Base-by-base conservation (phyloP, 73 alveolate genomes). In the Paramecium sexaurelia region DNA sequence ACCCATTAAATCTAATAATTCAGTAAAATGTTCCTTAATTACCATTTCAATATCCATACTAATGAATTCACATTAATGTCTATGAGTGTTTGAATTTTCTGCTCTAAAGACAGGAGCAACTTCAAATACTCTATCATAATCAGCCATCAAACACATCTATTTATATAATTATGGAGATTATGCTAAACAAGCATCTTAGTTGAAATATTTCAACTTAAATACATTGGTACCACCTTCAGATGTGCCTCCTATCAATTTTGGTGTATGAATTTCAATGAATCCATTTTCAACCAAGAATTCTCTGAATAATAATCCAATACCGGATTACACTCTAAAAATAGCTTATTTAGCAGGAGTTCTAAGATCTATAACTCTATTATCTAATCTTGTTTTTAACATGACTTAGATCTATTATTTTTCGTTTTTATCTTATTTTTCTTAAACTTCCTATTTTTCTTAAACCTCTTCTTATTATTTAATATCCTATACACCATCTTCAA, bases 81-180 rank as follows among this genome's bases (percentile, higher is more conserved):
- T 94, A 66, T 96, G 96, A 0, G 99, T 98, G 92, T 95, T 95
- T 5, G 99, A 98, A 84, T 98, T 95, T 93, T 98, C 99, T 29
- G 99, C 99, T 84, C 99, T 93, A 94, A 98, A 98, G n/a, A 98
- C 99, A 33, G 99, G 99, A 2, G 99, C 99, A n/a, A 99, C 97
- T 94, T 99, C 99, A 85, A 97, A 99, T 37, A 99, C 99, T 94
- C 99, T 95, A 24, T 95, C 95, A 93, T 98, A 94, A 92, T 98
- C 99, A 55, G 98, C 98, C 95, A 97, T 93, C 85, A 99, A 93
- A 55, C 98, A 99, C 99, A 99, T 99, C 93, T 99, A 99, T 97
- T 99, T 99, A 96, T 98, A 98, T 88, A 99, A 97, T 95, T 99
- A 98, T 7, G 99, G 99, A 67, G 99, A 95, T 95, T 99, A 99